A percentile compares a stretch with the other conserved stretches of the same genome.
Conservation (phyloP, 2,329 filamentous ascomycete species). For the Xylariaceae sp. region DNA sequence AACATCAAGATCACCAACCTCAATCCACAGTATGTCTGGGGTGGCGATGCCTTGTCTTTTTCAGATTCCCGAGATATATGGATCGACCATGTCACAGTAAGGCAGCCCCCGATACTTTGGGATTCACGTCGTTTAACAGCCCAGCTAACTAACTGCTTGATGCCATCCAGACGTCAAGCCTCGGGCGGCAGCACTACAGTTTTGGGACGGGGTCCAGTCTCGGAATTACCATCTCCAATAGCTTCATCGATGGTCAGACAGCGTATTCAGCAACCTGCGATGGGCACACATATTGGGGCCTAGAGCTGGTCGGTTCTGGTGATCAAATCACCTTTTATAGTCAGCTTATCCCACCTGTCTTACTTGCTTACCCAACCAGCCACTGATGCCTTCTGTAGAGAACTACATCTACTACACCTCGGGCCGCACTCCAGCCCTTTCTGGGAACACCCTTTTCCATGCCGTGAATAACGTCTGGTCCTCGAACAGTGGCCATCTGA, state of each 20-base stretch:
- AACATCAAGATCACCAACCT: constrained; percentile 51
- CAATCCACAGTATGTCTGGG: constrained; percentile 55
- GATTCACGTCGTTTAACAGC: neutral
- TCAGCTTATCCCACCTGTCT: neutral
- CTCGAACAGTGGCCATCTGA: constrained; percentile 39
- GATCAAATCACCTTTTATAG: constrained; percentile 37
- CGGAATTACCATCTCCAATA: constrained; percentile 42
- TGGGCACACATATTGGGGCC: constrained; percentile 42
- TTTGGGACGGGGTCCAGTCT: constrained; percentile 31
- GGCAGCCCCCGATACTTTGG: neutral
- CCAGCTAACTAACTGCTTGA: neutral
- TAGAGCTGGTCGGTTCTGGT: constrained; percentile 36
- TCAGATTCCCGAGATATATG: constrained; percentile 27
- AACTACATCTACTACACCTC: constrained; percentile 43
- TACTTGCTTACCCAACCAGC: neutral
- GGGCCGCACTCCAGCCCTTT: constrained; percentile 34
- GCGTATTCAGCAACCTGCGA: constrained; percentile 40
- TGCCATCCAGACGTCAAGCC: constrained; percentile 29
- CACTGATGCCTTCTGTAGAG: constrained; percentile 11
- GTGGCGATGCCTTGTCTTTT: constrained; percentile 52
- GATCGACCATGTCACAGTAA: constrained; percentile 25
- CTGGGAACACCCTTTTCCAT: constrained; percentile 31
- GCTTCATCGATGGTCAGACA: constrained; percentile 40
- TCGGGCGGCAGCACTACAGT: constrained; percentile 41
- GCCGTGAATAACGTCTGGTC: constrained; percentile 41